Evolutionary conservation across 768 basidiomycete genomes (phyloP), one percentile per base, ranked within the genome.

Genomic region (Hygrophorus pudorinus): DNA sequence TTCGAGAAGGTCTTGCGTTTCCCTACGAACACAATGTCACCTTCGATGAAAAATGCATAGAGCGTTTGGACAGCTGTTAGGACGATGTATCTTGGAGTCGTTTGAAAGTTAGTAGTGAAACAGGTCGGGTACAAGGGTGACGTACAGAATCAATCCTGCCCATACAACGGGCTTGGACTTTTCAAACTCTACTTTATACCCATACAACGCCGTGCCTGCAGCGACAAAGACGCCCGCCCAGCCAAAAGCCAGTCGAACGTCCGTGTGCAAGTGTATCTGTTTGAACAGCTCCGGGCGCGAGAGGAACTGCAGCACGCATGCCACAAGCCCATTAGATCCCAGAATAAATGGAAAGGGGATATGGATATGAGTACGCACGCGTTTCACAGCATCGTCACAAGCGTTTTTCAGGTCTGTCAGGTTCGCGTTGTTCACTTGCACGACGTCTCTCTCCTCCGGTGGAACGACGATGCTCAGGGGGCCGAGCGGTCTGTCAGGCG

Each of bases 1-100:
- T 88, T 90, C 12, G 86, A 85, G 50, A 94, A 79, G 12, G 86
- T 84, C 64, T 93, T 91, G 50, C 92, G 79, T 58, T 84, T 88
- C 29, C 92, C 92, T 18, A 85, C 78, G 58, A 90, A 97, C 48
- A 94, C 78, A 42, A 78, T 81, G 47, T 85, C 73, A 28, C 83
- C 81, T 59, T 93, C 90, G 45, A 93, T 62, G 51, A 88, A 86
- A 58, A 85, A 87, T n/a, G 83, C 74, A 56, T 94, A 94, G 27
- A 87, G 65, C 10, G 84, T 75, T 60, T 90, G 84, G 9, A 80
- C 57, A 20, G 73, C 58, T 2, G 85, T 87, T 49, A 97, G 66
- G 33, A 82, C 41, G 35, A 83, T 66, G 61, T 93, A 94, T 48
- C 89, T 92, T 59, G 18, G 4, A 41, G 1, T 11, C 17, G 13